Evolutionary conservation across 1,139 yeast species (phyloP), one percentile per base, ranked within the genome.

Genomic region (Taphrina sp.): DNA sequence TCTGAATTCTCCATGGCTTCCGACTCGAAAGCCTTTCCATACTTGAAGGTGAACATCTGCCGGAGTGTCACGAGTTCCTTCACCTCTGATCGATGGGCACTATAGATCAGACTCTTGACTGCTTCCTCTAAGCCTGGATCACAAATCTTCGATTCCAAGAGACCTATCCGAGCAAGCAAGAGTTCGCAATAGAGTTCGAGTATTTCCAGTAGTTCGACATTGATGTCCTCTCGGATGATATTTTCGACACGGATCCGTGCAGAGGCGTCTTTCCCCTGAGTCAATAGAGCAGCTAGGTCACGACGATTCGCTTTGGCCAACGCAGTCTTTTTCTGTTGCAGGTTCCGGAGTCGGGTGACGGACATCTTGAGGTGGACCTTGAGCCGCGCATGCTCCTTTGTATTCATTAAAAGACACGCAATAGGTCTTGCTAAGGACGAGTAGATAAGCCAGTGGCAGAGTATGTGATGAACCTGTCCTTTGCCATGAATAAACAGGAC

Each of bases 181-280:
- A 90, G 72, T 68, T 90, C 96, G 66, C 96, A 85, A 67, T 88
- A 64, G 23, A 90, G 73, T 69, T 88, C 95, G 51, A 89, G 70
- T 45, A 79, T 78, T 69, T 90, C 96, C 58, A 88, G 74, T 20
- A 90, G 72, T 68, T 90, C 96, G 20, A 86, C 79, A 65, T 84
- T 81, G 45, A 87, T 80, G 66, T 90, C 96, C 64, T 87, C 95
- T 33, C 92, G 77, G 24, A 90, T 86, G 58, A 89, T 79, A 64
- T 86, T 85, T 64, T 89, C 96, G 2, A 88, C 95, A 53, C 95
- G 72, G 59, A 89, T 88, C 59, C 79, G 78, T 19, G 96, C 96
- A 64, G 90, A 85, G 56, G 84, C 82, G 62, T 87, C 92, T 66
- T 86, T 87, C 3, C 90, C 89, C 46, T 74, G 76, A 3, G 76